Base-by-base conservation (phyloP, 257 asterid species). In the Fraxinus quadrangulata region DNA sequence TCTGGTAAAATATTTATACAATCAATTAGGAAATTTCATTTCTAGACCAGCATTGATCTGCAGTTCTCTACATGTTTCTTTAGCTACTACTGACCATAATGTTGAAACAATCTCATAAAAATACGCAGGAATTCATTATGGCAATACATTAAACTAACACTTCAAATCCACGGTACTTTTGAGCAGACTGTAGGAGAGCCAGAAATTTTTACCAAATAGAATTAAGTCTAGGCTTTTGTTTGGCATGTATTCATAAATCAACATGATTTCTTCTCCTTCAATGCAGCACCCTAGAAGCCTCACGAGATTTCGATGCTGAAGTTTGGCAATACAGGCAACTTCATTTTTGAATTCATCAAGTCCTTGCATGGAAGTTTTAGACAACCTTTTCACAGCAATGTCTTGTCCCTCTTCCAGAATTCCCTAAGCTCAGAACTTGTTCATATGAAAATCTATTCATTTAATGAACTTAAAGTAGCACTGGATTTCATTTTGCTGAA, bases 281-380 rank as follows among this genome's bases (percentile, higher is more conserved):
- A 77, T 75, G 80, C 88, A 82, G 70, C 83, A 85, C 28, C 87
- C 88, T n/a, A 84, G 56, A 45, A 87, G 87, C 70, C 79, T 81
- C 34, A 87, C 88, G 0, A 84, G 83, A 79, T 87, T 86, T 2
- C 85, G 80, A 72, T 86, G 90, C 42, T 84, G 85, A 80, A 86
- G 88, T 40, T 84, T 84, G 4, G 86, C 79, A 4, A 84, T 82
- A 10, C 79, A 74, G 61, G 73, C 69, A 0, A 84, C 79, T 73
- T 86, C 88, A 47, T 84, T 86, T 77, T 54, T 82, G 40, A 86
- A 86, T 73, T 86, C 88, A 16, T 30, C 49, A 1, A 78, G 76
- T 37, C 90, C 88, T 81, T 87, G 87, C 51, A 17, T 23, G 6
- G 90, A 81, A 74, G 77, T 63, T 23, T 78, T 19, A 3, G 87